Base-by-base conservation (phyloP, 768 basidiomycete genomes). In the Austroboletus festivus region DNA sequence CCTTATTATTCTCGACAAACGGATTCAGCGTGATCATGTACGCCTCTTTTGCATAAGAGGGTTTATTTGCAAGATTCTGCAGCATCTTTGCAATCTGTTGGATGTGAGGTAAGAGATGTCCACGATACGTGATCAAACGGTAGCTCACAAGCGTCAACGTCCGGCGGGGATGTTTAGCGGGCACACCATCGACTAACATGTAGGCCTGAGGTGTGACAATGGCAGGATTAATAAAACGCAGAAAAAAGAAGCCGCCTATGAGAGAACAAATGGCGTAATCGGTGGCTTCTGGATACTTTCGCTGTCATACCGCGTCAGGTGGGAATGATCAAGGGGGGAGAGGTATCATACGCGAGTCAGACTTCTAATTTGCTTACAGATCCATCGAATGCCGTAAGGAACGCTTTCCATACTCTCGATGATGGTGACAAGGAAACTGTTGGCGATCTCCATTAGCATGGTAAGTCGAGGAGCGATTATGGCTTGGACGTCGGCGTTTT, bases 401-500 rank as follows among this genome's bases (percentile, higher is more conserved):
- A 98, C 96, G 59, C 88, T 93, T 60, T 99, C 96, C 85, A 97
- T 85, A 54, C 91, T 93, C 54, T 97, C 95, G 60, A 99, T 98
- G 62, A 99, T 99, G 9, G 96, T 99, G 28, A 92, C 76, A 50
- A 99, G 75, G 73, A 99, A 98, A 61, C 88, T 91, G 62, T 98
- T 98, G 41, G 96, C 96, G 52, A 99, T 99, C 68, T 99, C 96
- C 93, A 99, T 98, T 54, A 99, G 78, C 96, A 99, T 98, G 3
- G 93, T 94, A 42, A 98, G 72, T 20, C 96, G 84, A 15, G 96
- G 96, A 7, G 92, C 90, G 60, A 99, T 97, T 71, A 99, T 96
- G 42, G 93, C 92, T 65, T 97, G 95, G 19, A 99, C 96, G 65
- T 99, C 96, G 3, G 81, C 71, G 63, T 99, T 97, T 55, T 91